phyloP scores from a whole-genome alignment of 2,329 filamentous ascomycete species.

The Calonectria crousiana region DNA sequence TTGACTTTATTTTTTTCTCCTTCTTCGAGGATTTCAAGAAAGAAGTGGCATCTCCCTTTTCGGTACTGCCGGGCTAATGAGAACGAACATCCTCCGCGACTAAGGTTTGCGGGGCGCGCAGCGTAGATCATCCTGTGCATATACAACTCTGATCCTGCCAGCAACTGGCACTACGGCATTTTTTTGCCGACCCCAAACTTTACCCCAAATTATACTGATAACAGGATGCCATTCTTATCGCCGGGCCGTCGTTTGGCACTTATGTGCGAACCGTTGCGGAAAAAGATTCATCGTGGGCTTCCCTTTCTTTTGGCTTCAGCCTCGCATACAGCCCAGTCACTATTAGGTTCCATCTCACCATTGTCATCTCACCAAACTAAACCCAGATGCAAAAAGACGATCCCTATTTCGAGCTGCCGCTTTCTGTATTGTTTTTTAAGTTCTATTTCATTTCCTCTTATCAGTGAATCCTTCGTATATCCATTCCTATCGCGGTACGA shows the following conservation, averaged over 20 bases:
- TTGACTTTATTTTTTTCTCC: not conserved
- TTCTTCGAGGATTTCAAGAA: not conserved
- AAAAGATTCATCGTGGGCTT: not conserved
- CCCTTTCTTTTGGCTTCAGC: not conserved
- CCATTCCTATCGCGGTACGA: not conserved
- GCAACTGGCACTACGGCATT: not conserved
- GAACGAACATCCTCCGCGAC: not conserved
- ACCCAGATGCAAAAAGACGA: not conserved
- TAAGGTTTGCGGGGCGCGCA: conserved; percentile 9
- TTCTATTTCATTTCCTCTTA: not conserved
- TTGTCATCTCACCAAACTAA: not conserved
- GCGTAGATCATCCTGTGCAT: conserved; percentile 4
- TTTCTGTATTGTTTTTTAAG: not conserved
- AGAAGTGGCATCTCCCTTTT: not conserved
- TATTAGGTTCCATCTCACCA: not conserved
- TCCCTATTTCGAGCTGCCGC: not conserved
- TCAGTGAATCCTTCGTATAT: not conserved
- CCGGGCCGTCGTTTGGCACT: not conserved
- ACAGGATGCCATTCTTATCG: not conserved
- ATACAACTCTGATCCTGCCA: not conserved
- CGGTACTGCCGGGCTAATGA: not conserved
- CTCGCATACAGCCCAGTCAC: not conserved
- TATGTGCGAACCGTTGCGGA: not conserved
- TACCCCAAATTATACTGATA: conserved; percentile 8
- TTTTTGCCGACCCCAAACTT: conserved; percentile 6